A percentile compares a stretch with the other conserved stretches of the same genome.
These are phyloP conservation scores for Micromonas commoda DNA, from an alignment of 139 green algal genomes.

Conservation along the genomic window DNA sequence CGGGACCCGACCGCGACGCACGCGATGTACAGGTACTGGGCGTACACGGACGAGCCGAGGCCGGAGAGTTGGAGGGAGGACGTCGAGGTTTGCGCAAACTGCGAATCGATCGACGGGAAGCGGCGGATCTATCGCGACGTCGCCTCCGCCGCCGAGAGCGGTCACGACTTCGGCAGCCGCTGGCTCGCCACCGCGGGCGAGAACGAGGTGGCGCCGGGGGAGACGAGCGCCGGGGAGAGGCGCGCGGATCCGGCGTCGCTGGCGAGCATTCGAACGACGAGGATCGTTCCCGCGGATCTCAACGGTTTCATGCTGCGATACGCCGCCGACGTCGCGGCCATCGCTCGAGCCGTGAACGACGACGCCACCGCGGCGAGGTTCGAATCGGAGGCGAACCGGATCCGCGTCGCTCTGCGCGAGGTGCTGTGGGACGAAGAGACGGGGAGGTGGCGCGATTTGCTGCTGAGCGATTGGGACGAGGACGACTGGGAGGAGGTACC, in stretches of 20 bases:
- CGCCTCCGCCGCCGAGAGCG: conserved; percentile 76
- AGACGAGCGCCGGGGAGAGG: background rate
- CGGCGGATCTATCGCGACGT: conserved; percentile 68
- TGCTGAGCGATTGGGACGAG: too few species aligned
- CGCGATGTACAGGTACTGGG: conserved; percentile 67
- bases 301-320: conserved; percentile 73
- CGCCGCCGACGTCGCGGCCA: conserved; percentile 47
- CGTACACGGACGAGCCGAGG: conserved; percentile 58
- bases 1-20: conserved; percentile 31
- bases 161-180: conserved; percentile 87
- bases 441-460: conserved; percentile 64
- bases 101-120: background rate
- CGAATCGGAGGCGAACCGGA: conserved; percentile 4
- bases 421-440: conserved; percentile 59
- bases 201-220: background rate
- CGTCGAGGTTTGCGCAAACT: background rate
- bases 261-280: conserved; percentile 61
- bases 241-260: conserved; percentile 31
- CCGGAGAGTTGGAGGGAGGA: conserved; percentile 82
- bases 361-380: conserved; percentile 29
- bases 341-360: conserved; percentile 36
- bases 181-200: conserved; percentile 35
- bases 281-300: conserved; percentile 80
- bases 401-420: conserved; percentile 48
- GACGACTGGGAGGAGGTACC: too few species aligned